Base-by-base conservation (phyloP, 345 rosid genomes). In the Cardiospermum halicacabum region DNA sequence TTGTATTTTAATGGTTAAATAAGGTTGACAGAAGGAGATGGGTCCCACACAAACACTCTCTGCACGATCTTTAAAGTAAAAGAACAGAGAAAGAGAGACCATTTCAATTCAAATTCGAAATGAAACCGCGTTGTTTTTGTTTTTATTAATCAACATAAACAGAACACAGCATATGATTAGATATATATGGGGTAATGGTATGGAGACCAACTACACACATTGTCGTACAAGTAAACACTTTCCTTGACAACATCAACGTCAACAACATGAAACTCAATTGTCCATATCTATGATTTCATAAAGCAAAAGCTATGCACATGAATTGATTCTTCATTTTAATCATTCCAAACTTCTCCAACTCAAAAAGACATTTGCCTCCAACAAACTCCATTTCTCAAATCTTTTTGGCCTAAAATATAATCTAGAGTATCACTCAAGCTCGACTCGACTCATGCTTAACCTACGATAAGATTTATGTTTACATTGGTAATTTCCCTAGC, bases 41-140 rank as follows among this genome's bases (percentile, higher is more conserved):
- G 68, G 60, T 26, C 68, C 67, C 60, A 39, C 3, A 11, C 11
- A 2, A 9, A 19, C 21, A 53, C 40, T 39, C 51, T 27, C 51
- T 54, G 68, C 68, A 53, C 68, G 53, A 39, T 18, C 51, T 64
- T 43, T 24, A 11, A 64, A 37, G n/a, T n/a, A n/a, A n/a, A n/a
- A n/a, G n/a, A n/a, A n/a, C n/a, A n/a, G n/a, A n/a, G n/a, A n/a
- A n/a, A n/a, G n/a, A n/a, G n/a, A n/a, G 51, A 39, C 51, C 58
- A 3, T 39, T 65, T 65, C 7, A 36, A 21, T 64, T 51, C 16
- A 25, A 25, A 51, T 65, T 65, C 53, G 39, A 53, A 54, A 27
- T 12, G 60, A 65, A 65, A 54, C 37, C 60, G 68, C 68, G 60
- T 64, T 51, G 39, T 34, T 34, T 7, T 5, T 34, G 10, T 34